Percentiles rank a stretch among this genome's conserved stretches.
These are phyloP conservation scores for Vanilla planifolia DNA, from an alignment of 106 monocot species.

Conservation along the genomic window DNA sequence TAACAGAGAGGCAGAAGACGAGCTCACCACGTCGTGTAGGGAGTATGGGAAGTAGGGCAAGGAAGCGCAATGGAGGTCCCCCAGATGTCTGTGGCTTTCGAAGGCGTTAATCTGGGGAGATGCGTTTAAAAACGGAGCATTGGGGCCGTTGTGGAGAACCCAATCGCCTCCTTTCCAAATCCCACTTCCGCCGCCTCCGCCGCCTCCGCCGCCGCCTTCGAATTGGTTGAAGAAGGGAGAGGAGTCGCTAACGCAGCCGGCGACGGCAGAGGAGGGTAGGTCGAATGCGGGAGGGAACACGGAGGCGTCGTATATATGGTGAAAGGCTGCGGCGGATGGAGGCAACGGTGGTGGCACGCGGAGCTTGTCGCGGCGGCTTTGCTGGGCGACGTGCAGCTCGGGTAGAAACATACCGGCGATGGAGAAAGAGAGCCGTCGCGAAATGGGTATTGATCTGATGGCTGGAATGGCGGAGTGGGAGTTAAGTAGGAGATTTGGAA, in stretches of 20 bases:
- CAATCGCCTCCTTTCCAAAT: constrained; percentile 1
- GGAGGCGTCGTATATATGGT: too few species aligned
- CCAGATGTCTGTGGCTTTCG: too few species aligned
- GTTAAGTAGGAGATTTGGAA: background rate
- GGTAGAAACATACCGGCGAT: background rate
- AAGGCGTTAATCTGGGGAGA: too few species aligned
- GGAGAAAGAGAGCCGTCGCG: too few species aligned
- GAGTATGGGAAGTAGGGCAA: constrained; percentile 3
- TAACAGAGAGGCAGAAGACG: background rate
- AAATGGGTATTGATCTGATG: too few species aligned
- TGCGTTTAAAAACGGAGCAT: too few species aligned
- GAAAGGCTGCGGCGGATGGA: too few species aligned
- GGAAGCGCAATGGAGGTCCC: constrained; percentile 10
- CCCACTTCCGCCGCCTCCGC: background rate
- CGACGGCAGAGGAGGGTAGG: too few species aligned
- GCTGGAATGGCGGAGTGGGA: background rate
- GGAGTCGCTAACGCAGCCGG: background rate
- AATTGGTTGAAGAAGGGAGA: constrained; percentile 2
- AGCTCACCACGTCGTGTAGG: constrained; percentile 17
- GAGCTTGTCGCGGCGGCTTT: constrained; percentile 57
- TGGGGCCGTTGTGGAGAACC: background rate
- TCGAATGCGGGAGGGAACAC: background rate
- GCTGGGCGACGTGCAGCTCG: constrained; percentile 39
- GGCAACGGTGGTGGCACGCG: constrained; percentile 8
- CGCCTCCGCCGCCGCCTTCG: background rate